A percentile compares a stretch with the other conserved stretches of the same genome.
Evolutionary conservation across 1,284 basidiomycete species (phyloP).

Genomic region (Inonotus obliquus): DNA sequence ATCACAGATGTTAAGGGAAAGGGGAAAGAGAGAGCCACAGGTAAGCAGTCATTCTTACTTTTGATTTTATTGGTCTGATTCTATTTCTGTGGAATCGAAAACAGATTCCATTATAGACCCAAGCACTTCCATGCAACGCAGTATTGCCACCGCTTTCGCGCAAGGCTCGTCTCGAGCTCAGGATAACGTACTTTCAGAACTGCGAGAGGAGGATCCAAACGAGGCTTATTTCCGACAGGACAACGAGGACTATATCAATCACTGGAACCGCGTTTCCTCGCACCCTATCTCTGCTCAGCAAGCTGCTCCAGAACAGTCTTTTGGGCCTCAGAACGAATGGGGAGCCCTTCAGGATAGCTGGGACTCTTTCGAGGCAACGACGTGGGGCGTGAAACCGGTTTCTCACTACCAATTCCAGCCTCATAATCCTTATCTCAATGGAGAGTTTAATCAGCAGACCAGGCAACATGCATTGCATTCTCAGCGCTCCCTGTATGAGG

Average conservation of each 20-base stretch:
- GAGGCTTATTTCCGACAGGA: slow-evolving; percentile 70
- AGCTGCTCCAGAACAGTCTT: slow-evolving; percentile 6
- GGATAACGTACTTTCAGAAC: slow-evolving; percentile 18
- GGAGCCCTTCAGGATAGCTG: slow-evolving; percentile 72
- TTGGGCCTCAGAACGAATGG: slow-evolving; percentile 43
- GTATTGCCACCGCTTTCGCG: slow-evolving; percentile 29
- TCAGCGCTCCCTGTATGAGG: slow-evolving; percentile 51
- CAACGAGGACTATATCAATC: slow-evolving; percentile 59
- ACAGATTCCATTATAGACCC: slow-evolving; percentile 11
- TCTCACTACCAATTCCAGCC: slow-evolving; percentile 72
- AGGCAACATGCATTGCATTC: slow-evolving; percentile 52
- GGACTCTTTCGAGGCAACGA: slow-evolving; percentile 76
- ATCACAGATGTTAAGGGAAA: slow-evolving; percentile 59
- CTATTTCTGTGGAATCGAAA: neutral
- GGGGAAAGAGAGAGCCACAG: slow-evolving; percentile 29
- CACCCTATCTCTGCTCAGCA: slow-evolving; percentile 9
- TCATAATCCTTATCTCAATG: slow-evolving; percentile 77
- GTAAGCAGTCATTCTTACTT: neutral
- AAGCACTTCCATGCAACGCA: slow-evolving; percentile 17
- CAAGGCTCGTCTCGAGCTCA: neutral
- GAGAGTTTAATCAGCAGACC: slow-evolving; percentile 45
- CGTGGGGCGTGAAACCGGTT: slow-evolving; percentile 55
- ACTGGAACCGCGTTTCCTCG: slow-evolving; percentile 41
- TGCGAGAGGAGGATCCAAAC: slow-evolving; percentile 45
- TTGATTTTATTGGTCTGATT: neutral